Percentiles rank a stretch among this genome's conserved stretches.
Evolutionary conservation across 768 basidiomycete genomes (phyloP).

Genomic region (Lactarius pseudohatsudake): DNA sequence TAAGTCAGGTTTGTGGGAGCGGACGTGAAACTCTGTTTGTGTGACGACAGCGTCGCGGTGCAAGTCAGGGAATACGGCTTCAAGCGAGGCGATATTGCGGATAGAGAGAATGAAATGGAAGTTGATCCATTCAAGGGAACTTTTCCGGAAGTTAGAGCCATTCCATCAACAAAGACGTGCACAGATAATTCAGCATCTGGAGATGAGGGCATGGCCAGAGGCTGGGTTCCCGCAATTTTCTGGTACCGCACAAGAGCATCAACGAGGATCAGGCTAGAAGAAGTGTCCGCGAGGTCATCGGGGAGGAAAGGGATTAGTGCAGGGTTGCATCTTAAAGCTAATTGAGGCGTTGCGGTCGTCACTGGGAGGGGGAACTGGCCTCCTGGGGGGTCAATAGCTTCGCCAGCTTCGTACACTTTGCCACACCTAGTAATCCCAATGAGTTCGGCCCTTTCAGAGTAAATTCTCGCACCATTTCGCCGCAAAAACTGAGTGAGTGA

Average conservation of each 20-base stretch:
- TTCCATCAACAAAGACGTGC: slow-evolving; percentile 36
- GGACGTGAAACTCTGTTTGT: slow-evolving; percentile 36
- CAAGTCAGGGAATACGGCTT: slow-evolving; percentile 39
- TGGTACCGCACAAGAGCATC: slow-evolving; percentile 42
- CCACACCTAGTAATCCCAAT: slow-evolving; percentile 41
- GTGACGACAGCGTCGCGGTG: slow-evolving; percentile 31
- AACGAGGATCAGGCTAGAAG: slow-evolving; percentile 37
- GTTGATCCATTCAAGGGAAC: slow-evolving; percentile 44
- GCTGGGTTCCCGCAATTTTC: slow-evolving; percentile 38
- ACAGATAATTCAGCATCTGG: slow-evolving; percentile 31
- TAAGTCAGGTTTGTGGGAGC: slow-evolving; percentile 40
- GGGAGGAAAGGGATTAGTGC: slow-evolving; percentile 49
- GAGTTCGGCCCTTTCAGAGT: not conserved
- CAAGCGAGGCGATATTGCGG: slow-evolving; percentile 34
- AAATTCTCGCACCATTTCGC: slow-evolving; percentile 7
- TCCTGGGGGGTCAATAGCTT: slow-evolving; percentile 45
- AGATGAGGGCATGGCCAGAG: slow-evolving; percentile 33
- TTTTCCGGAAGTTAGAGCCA: slow-evolving; percentile 28
- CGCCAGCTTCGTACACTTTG: slow-evolving; percentile 46
- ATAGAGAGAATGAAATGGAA: slow-evolving; percentile 39
- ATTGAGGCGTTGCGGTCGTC: slow-evolving; percentile 39
- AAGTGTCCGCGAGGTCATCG: slow-evolving; percentile 36
- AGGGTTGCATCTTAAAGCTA: slow-evolving; percentile 49
- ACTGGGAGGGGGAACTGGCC: slow-evolving; percentile 45
- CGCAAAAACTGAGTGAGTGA: not conserved